Base-by-base conservation (phyloP, 108 stramenopile genomes). In the Tribonema minus region DNA sequence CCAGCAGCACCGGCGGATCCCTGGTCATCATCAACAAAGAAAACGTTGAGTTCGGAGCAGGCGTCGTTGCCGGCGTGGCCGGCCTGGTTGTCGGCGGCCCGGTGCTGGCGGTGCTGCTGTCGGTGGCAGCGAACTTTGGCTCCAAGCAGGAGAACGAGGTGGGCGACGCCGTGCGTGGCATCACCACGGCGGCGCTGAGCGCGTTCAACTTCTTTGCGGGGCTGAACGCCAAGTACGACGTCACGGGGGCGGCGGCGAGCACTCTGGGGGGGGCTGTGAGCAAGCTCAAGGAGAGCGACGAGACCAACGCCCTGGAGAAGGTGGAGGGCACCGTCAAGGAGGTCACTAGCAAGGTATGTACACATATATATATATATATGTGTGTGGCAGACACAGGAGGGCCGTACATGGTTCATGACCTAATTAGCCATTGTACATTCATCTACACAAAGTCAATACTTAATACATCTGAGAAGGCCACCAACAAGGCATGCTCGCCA, bases 81-180 rank as follows among this genome's bases (percentile, higher is more conserved):
- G 78, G 78, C 15, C 58, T 80, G 27, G 26, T 80, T 33, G 27
- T 80, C 67, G 78, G 78, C 30, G 78, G 78, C 26, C 78, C 78
- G 27, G 33, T 80, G 23, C 35, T 80, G 23, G 78, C 63, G 38
- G 78, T 74, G 23, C 23, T 76, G 32, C 25, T 76, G n/a, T 74
- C 78, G 39, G 78, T 40, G 25, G 74, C 74, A n/a, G 78, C 74
- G 23, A 80, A 80, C 78, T 80, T 76, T 67, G 78, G 74, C 3
- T 76, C 78, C 26, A 80, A 80, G 74, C 62, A 63, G 78, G 74
- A 80, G 28, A 76, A 76, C 78, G 78, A 80, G 40, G 74, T 74
- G 38, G 78, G 78, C 2, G 38, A 76, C 31, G 78, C 75, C 1
- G 74, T 80, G 3, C 78, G 78, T 39, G 74, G 62, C 66, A 34